Percentiles rank a stretch among this genome's conserved stretches.
Conservation (phyloP, 176 grass and related monocot species). For the Juncus inflexus region DNA sequence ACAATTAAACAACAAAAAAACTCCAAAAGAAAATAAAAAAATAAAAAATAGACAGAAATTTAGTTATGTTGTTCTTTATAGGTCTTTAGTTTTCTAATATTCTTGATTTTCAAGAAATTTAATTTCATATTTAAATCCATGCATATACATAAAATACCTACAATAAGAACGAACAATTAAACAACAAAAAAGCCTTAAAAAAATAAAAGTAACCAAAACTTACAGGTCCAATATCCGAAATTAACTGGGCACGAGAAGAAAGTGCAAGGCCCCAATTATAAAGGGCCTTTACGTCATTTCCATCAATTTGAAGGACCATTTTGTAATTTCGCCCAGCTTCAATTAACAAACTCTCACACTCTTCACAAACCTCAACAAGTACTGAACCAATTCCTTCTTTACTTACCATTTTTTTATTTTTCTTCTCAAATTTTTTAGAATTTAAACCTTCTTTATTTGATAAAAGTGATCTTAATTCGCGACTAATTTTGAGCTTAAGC, state of each 20-base stretch:
- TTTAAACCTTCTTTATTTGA: slow-evolving; percentile 32
- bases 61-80: background rate
- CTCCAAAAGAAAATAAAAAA: no score
- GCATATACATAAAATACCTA: background rate
- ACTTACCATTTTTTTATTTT: slow-evolving; percentile 26
- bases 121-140: background rate
- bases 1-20: background rate
- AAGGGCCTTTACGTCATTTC: slow-evolving; percentile 59
- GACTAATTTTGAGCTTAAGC: slow-evolving; percentile 90
- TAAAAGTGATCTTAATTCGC: slow-evolving; percentile 72
- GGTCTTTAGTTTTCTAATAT: background rate
- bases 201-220: no score
- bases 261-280: slow-evolving; percentile 91
- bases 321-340: slow-evolving; percentile 79
- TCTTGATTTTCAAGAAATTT: no score
- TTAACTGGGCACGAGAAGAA: slow-evolving; percentile 69
- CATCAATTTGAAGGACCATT: slow-evolving; percentile 68
- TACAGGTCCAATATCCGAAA: slow-evolving; percentile 96
- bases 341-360: slow-evolving; percentile 82
- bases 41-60: no score
- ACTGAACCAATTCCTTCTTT: slow-evolving; percentile 48
- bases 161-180: background rate
- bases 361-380: slow-evolving; percentile 65
- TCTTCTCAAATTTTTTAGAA: slow-evolving; percentile 46
- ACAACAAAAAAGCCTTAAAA: background rate